Evolutionary conservation across 495 filamentous ascomycete species (phyloP).

Genomic region (Penicillium cosmopolitanum): DNA sequence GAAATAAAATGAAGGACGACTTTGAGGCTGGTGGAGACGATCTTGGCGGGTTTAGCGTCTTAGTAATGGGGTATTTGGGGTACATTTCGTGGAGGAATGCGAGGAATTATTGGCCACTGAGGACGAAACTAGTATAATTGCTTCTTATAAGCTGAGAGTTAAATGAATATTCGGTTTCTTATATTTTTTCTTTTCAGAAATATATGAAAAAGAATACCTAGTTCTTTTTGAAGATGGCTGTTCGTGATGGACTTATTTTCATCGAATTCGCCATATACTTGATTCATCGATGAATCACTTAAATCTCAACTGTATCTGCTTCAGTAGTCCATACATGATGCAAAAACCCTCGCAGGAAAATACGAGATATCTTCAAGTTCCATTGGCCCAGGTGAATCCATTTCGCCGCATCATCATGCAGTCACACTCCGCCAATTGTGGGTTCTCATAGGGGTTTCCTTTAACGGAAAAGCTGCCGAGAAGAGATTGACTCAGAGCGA

Average conservation of each 20-base stretch:
- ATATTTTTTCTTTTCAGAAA: too few relatives aligned
- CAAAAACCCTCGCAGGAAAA: too few relatives aligned
- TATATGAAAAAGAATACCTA: too few relatives aligned
- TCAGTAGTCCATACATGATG: too few relatives aligned
- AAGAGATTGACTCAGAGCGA: slow-evolving; percentile 1
- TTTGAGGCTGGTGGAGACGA: neutral
- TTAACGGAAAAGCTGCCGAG: slow-evolving; percentile 6
- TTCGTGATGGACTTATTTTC: too few relatives aligned
- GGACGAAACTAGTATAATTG: too few relatives aligned
- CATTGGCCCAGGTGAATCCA: neutral
- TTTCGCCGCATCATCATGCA: neutral
- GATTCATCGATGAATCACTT: too few relatives aligned
- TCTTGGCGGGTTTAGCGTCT: neutral
- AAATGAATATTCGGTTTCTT: too few relatives aligned
- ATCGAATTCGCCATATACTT: too few relatives aligned
- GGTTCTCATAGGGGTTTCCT: neutral
- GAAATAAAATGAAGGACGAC: neutral
- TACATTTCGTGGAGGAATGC: neutral
- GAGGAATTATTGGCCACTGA: neutral
- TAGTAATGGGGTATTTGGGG: neutral
- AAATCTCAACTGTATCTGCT: too few relatives aligned
- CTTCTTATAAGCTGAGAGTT: too few relatives aligned
- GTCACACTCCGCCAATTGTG: neutral
- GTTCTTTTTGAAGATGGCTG: too few relatives aligned
- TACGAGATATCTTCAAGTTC: neutral